These are phyloP conservation scores for Colletotrichum filicis DNA, from an alignment of 2,329 filamentous ascomycete species.

Conservation along the genomic window DNA sequence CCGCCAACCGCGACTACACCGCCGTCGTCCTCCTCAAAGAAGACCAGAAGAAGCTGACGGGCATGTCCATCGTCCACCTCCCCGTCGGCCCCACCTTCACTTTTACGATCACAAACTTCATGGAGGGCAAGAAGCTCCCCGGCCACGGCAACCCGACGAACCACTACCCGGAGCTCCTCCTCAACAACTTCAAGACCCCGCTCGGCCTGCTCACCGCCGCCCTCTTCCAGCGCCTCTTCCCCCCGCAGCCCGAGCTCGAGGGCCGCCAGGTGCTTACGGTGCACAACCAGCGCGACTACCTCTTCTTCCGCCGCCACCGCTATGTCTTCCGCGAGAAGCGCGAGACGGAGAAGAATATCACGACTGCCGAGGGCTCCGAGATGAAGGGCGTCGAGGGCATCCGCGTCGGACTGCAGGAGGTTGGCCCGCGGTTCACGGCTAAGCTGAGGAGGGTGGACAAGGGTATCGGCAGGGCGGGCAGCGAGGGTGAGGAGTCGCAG, in stretches of 20 bases:
- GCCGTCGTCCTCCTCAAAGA: conserved; percentile 88
- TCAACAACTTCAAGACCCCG: conserved; percentile 96
- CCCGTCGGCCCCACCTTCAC: conserved; percentile 91
- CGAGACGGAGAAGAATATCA: conserved; percentile 86
- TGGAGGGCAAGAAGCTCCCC: conserved; percentile 86
- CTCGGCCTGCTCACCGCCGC: conserved; percentile 89
- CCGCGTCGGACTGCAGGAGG: conserved; percentile 86
- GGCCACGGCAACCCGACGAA: conserved; percentile 90
- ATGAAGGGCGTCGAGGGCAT: conserved; percentile 88
- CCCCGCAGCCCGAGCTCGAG: conserved; percentile 82
- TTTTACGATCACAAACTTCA: conserved; percentile 90
- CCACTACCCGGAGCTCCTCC: conserved; percentile 88
- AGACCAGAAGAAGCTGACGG: conserved; percentile 85
- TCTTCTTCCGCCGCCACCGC: conserved; percentile 89
- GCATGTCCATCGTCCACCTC: conserved; percentile 85
- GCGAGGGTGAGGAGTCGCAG: conserved; percentile 77
- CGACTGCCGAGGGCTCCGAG: conserved; percentile 83
- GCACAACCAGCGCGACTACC: conserved; percentile 96
- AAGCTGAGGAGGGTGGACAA: conserved; percentile 93
- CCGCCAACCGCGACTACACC: conserved; percentile 83
- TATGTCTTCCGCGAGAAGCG: conserved; percentile 94
- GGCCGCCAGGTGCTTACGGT: conserved; percentile 92
- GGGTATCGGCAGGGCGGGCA: conserved; percentile 78
- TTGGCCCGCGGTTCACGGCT: conserved; percentile 74
- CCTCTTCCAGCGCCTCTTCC: conserved; percentile 79